A percentile compares a stretch with the other conserved stretches of the same genome.
Evolutionary conservation across 768 basidiomycete species (phyloP).

Genomic region (Boletus huronensis): DNA sequence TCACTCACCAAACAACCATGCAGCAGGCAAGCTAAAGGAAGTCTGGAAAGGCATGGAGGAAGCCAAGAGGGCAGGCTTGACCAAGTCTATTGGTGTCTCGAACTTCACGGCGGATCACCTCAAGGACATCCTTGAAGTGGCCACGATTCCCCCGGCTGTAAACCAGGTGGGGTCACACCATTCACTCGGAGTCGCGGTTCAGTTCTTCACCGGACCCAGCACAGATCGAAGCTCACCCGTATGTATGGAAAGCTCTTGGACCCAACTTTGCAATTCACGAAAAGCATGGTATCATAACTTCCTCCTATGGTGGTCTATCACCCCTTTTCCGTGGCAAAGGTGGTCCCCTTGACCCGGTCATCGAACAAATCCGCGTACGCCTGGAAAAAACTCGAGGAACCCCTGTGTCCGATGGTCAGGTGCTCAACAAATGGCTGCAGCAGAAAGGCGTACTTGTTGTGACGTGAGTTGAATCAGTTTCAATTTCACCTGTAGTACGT

Average conservation of each 20-base stretch:
- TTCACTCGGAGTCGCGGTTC: background rate
- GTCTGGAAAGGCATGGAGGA: constrained; percentile 64
- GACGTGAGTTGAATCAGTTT: background rate
- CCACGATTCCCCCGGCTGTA: constrained; percentile 46
- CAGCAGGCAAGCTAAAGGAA: constrained; percentile 44
- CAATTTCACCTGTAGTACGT: background rate
- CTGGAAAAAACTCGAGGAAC: constrained; percentile 24
- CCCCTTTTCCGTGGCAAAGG: constrained; percentile 35
- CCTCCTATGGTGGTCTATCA: constrained; percentile 40
- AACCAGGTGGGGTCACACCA: constrained; percentile 42
- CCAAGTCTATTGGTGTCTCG: constrained; percentile 50
- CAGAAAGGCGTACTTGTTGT: constrained; percentile 1
- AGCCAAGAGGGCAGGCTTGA: constrained; percentile 40
- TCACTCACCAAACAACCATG: constrained; percentile 42
- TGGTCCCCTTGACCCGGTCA: constrained; percentile 39
- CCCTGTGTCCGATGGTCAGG: constrained; percentile 28
- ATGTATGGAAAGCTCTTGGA: constrained; percentile 43
- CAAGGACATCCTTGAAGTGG: constrained; percentile 40
- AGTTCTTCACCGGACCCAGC: background rate
- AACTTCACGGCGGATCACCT: constrained; percentile 48
- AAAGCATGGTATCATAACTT: constrained; percentile 37
- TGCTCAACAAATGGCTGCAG: constrained; percentile 8
- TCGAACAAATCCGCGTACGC: constrained; percentile 33
- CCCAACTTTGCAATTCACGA: constrained; percentile 35
- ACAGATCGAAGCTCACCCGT: constrained; percentile 54